Percentiles rank a stretch among this genome's conserved stretches.
Evolutionary conservation across 1,284 basidiomycete species (phyloP).

Genomic region (Pyrrhoderma noxium): DNA sequence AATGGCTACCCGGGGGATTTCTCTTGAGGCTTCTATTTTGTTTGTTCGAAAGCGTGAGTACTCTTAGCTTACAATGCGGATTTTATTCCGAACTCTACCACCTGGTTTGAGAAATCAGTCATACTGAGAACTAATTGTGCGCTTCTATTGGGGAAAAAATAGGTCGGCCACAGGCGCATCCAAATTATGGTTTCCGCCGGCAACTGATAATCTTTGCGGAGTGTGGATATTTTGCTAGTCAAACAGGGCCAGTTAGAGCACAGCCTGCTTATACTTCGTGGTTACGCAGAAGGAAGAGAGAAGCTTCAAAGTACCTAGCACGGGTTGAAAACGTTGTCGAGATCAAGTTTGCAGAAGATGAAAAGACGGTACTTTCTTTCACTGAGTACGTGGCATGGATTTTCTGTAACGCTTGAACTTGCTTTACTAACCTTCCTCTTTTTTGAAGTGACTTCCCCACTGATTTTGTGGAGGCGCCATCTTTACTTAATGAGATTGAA

Average conservation of each 20-base stretch:
- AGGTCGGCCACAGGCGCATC: slow-evolving; percentile 49
- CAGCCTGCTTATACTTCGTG: slow-evolving; percentile 44
- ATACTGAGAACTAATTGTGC: no score
- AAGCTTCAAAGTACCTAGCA: slow-evolving; percentile 44
- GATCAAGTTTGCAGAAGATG: slow-evolving; percentile 3
- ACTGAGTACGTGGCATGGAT: slow-evolving; percentile 12
- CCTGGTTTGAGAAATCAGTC: no score
- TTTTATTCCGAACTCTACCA: neutral
- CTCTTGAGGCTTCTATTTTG: slow-evolving; percentile 37
- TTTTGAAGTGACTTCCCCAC: slow-evolving; percentile 17
- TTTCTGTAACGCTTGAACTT: slow-evolving; percentile 27
- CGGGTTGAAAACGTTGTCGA: slow-evolving; percentile 37
- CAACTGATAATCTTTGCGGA: slow-evolving; percentile 49
- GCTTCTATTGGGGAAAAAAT: neutral
- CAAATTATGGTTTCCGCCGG: slow-evolving; percentile 58
- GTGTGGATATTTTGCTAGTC: slow-evolving; percentile 33
- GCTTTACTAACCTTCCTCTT: slow-evolving; percentile 43
- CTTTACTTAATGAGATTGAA: slow-evolving; percentile 14
- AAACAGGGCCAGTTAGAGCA: slow-evolving; percentile 29
- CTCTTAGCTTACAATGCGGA: slow-evolving; percentile 9
- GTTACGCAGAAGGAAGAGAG: slow-evolving; percentile 46
- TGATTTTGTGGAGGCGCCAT: slow-evolving; percentile 11
- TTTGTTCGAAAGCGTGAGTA: slow-evolving; percentile 42
- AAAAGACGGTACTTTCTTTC: slow-evolving; percentile 5
- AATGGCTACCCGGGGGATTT: slow-evolving; percentile 42